phyloP scores from a whole-genome alignment of 257 asterid genomes.

The Striga asiatica region DNA sequence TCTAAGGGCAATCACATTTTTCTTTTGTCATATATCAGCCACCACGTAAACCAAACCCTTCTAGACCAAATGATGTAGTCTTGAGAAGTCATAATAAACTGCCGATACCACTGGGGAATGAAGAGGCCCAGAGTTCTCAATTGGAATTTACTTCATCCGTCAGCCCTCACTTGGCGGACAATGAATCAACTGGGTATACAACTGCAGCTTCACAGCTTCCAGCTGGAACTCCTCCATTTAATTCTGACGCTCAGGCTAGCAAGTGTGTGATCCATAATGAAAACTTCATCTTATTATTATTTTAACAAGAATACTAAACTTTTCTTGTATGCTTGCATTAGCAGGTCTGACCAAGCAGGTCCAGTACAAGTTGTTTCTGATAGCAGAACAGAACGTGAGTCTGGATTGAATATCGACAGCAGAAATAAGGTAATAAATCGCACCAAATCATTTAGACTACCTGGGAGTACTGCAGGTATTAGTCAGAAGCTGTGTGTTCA shows the following conservation, averaged over 20 bases:
- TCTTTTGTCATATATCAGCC: conserved; percentile 31
- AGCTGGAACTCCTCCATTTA: conserved; percentile 54
- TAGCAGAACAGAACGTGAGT: conserved; percentile 34
- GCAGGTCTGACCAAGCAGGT: conserved; percentile 45
- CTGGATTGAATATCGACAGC: conserved; percentile 43
- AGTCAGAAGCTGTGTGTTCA: conserved; percentile 33
- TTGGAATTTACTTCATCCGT: conserved; percentile 34
- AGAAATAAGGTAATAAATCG: conserved; percentile 34
- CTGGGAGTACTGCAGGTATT: conserved; percentile 32
- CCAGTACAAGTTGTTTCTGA: conserved; percentile 29
- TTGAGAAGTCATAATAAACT: conserved; percentile 36
- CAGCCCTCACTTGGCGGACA: conserved; percentile 29
- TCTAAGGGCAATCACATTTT: conserved; percentile 1
- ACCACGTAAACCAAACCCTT: conserved; percentile 37
- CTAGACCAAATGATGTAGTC: conserved; percentile 33
- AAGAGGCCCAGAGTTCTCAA: conserved; percentile 24
- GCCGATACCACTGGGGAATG: conserved; percentile 27
- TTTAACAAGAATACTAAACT: conserved; percentile 10
- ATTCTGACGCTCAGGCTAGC: conserved; percentile 36
- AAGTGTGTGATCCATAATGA: conserved; percentile 31
- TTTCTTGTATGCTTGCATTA: conserved; percentile 14
- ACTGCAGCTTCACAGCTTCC: conserved; percentile 48
- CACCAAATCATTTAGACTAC: conserved; percentile 24
- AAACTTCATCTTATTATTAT: conserved; percentile 1
- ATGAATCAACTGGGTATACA: conserved; percentile 32